phyloP scores from a whole-genome alignment of 257 asterid genomes.

The Plantago elongata region DNA sequence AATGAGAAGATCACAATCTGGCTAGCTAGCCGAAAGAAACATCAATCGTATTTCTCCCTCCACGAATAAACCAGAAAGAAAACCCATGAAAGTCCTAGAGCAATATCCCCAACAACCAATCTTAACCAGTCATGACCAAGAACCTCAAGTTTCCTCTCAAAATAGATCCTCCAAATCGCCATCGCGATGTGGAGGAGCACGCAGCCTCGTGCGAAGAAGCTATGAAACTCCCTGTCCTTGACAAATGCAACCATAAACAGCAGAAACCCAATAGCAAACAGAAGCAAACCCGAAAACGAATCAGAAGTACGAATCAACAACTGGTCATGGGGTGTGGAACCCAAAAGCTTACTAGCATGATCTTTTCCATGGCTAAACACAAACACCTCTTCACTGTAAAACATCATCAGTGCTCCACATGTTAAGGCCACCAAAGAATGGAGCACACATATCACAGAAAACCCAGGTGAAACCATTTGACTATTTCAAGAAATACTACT shows the following conservation, averaged over 20 bases:
- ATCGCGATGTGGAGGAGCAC: conserved; percentile 69
- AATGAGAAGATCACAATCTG: background rate
- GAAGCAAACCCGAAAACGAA: conserved; percentile 81
- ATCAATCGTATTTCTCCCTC: conserved; percentile 84
- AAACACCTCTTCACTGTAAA: conserved; percentile 54
- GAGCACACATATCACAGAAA: conserved; percentile 62
- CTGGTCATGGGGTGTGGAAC: conserved; percentile 90
- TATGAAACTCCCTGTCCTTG: conserved; percentile 72
- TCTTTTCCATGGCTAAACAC: conserved; percentile 86
- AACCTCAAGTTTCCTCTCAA: conserved; percentile 77
- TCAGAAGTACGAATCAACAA: conserved; percentile 79
- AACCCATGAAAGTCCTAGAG: conserved; percentile 77
- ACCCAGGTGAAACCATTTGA: conserved; percentile 64
- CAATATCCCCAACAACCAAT: conserved; percentile 68
- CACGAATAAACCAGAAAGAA: conserved; percentile 73
- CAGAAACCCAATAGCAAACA: conserved; percentile 70
- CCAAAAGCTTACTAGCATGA: conserved; percentile 68
- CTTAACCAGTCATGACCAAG: conserved; percentile 89
- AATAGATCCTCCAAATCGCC: conserved; percentile 87
- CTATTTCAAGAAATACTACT: too few species aligned
- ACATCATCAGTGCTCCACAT: conserved; percentile 84
- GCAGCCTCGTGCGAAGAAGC: conserved; percentile 78
- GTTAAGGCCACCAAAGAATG: conserved; percentile 76
- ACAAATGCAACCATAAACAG: conserved; percentile 95
- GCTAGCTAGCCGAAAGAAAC: background rate